Percentiles rank a stretch among this genome's conserved stretches.
Evolutionary conservation across 1,139 yeast genomes (phyloP).

Genomic region (Debaryomyces sp.): DNA sequence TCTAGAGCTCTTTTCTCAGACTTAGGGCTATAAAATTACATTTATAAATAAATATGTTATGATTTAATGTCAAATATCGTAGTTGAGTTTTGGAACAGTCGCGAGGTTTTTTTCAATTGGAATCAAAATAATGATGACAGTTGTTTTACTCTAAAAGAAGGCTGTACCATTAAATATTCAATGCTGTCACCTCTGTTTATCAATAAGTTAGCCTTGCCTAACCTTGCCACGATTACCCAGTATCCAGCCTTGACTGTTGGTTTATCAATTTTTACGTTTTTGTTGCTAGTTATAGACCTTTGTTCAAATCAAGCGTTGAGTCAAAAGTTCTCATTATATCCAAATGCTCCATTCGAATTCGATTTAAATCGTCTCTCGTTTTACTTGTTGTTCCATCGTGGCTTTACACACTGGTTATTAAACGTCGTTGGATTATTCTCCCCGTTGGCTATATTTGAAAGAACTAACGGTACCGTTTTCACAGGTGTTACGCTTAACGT

Average conservation of each 20-base stretch:
- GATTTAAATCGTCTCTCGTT: slow-evolving; percentile 69
- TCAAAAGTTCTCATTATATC: slow-evolving; percentile 43
- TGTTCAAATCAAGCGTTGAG: slow-evolving; percentile 18
- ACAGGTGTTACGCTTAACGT: slow-evolving; percentile 83
- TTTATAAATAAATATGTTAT: not conserved
- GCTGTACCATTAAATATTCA: slow-evolving; percentile 6
- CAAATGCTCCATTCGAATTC: slow-evolving; percentile 57
- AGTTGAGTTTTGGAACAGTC: not conserved
- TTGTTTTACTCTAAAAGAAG: not conserved
- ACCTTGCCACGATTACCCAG: slow-evolving; percentile 12
- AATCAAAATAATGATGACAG: not conserved
- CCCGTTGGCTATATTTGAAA: slow-evolving; percentile 73
- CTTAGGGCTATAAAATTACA: not conserved
- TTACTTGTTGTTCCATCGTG: slow-evolving; percentile 72
- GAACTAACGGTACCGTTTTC: slow-evolving; percentile 78
- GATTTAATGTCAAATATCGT: not conserved
- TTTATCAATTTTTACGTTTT: slow-evolving; percentile 54
- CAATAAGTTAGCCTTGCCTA: slow-evolving; percentile 10
- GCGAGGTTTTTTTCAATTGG: not conserved
- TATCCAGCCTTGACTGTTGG: slow-evolving; percentile 73
- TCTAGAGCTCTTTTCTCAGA: not conserved
- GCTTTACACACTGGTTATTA: slow-evolving; percentile 62
- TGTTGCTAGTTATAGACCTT: slow-evolving; percentile 37
- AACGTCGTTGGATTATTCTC: slow-evolving; percentile 61
- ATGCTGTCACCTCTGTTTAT: slow-evolving; percentile 13